Evolutionary conservation across 2,329 filamentous ascomycete genomes (phyloP).

Genomic region (Thelonectria olida): DNA sequence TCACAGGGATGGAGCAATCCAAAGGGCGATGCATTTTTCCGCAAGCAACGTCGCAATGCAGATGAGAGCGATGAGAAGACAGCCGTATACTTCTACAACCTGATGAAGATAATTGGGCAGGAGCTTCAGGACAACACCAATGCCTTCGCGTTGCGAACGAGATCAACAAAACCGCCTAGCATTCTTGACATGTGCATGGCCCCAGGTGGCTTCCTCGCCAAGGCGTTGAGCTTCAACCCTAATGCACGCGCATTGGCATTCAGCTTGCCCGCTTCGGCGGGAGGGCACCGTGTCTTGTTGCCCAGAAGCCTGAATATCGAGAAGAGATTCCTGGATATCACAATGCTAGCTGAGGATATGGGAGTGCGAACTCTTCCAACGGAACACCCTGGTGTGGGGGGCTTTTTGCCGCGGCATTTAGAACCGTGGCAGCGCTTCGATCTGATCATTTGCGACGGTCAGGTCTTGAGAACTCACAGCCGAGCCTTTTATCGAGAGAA

Average conservation of each 20-base stretch:
- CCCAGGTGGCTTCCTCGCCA: slow-evolving; percentile 60
- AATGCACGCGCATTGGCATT: slow-evolving; percentile 46
- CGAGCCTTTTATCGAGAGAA: slow-evolving; percentile 44
- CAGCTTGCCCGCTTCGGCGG: slow-evolving; percentile 49
- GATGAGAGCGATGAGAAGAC: slow-evolving; percentile 43
- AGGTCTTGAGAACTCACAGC: slow-evolving; percentile 53
- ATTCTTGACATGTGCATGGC: slow-evolving; percentile 67
- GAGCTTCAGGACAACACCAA: slow-evolving; percentile 52
- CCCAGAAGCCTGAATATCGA: background rate
- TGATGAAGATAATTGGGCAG: slow-evolving; percentile 55
- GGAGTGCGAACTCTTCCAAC: slow-evolving; percentile 45
- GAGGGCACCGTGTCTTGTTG: slow-evolving; percentile 53
- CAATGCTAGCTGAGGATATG: slow-evolving; percentile 59
- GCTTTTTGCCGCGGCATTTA: slow-evolving; percentile 29
- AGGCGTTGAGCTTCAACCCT: slow-evolving; percentile 48
- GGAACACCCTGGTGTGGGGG: slow-evolving; percentile 26
- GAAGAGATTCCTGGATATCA: slow-evolving; percentile 54
- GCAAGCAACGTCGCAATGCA: slow-evolving; percentile 47
- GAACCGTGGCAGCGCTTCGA: slow-evolving; percentile 43
- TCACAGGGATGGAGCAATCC: slow-evolving; percentile 55
- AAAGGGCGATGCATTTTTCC: slow-evolving; percentile 54
- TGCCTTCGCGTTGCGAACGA: slow-evolving; percentile 37
- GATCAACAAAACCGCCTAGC: background rate
- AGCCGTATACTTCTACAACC: slow-evolving; percentile 45
- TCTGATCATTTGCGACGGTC: slow-evolving; percentile 58